Evolutionary conservation across 2,329 filamentous ascomycete genomes (phyloP).

Genomic region (Paecilomyces sp.): DNA sequence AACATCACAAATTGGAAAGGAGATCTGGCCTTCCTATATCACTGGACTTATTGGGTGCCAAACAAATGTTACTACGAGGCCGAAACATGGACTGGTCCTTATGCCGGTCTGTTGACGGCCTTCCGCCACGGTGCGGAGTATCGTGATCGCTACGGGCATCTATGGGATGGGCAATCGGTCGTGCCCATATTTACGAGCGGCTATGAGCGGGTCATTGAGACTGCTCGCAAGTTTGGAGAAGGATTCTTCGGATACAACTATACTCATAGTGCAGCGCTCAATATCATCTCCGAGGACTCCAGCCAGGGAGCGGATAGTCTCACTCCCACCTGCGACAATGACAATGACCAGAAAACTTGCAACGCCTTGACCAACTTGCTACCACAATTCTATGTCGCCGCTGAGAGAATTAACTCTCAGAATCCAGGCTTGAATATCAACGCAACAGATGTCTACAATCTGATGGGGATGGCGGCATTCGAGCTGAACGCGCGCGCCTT

Average conservation of each 20-base stretch:
- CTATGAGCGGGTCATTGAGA: constrained; percentile 13
- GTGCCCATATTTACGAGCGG: constrained; percentile 13
- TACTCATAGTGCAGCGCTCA: constrained; percentile 13
- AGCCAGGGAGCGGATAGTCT: constrained; percentile 15
- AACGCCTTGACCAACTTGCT: constrained; percentile 4
- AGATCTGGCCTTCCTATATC: constrained; percentile 12
- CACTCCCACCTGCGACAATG: constrained; percentile 11
- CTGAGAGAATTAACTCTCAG: constrained; percentile 13
- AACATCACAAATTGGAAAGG: constrained; percentile 6
- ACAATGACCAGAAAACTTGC: constrained; percentile 8
- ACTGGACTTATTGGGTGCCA: constrained; percentile 15
- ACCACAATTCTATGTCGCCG: constrained; percentile 11
- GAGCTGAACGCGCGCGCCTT: constrained; percentile 13
- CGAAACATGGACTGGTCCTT: constrained; percentile 13
- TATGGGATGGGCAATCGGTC: constrained; percentile 8
- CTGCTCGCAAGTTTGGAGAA: constrained; percentile 15
- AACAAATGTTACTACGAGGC: constrained; percentile 10
- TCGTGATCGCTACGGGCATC: constrained; percentile 12
- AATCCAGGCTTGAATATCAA: constrained; percentile 13
- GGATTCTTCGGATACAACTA: constrained; percentile 17
- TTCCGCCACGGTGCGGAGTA: constrained; percentile 13
- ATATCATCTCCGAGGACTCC: constrained; percentile 14
- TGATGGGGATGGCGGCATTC: constrained; percentile 15
- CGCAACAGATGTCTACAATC: constrained; percentile 9
- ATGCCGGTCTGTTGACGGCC: constrained; percentile 10